Evolutionary conservation across 805 yeast species (phyloP), one percentile per base, ranked within the genome.

Genomic region (Sugiyamaella chiloensis): DNA sequence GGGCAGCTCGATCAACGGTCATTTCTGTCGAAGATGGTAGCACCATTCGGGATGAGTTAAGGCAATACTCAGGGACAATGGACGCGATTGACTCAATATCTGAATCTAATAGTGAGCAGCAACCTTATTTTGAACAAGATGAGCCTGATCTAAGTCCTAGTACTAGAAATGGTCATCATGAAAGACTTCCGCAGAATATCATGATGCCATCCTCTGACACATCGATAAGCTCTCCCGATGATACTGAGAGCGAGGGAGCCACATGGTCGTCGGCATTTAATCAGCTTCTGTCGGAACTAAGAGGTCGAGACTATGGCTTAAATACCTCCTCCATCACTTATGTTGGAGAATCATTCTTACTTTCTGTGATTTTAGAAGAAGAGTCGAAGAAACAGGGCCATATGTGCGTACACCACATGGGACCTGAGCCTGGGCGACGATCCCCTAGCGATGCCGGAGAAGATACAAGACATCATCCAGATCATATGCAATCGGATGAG

Each of bases 241-340:
- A 26, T 16, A 34, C 5, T 12, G 20, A 34, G 12, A 34, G 37
- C 20, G 37, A 34, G 20, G 37, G 37, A 34, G 37, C 19, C 21
- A 34, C 37, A n/a, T 34, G 37, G 37, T 34, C 37, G 12, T 14
- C 21, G 14, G 37, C 37, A 19, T 34, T 34, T 34, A 34, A 34
- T 16, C 21, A 34, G 37, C 37, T 34, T 3, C 19, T 34, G 37
- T 14, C 16, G 14, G 37, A 34, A 8, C 21, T 34, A 11, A 19
- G 37, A 34, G 37, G 37, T 6, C 14, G 37, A 16, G 37, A 12
- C 14, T 21, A 19, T 19, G 37, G 37, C 5, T 5, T 34, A 21
- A 34, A 34, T 8, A 19, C 21, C 19, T 19, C 21, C 5, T 5
- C 37, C 12, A 34, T 34, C 9, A 14, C 37, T 16, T 34, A 34